Evolutionary conservation across 495 filamentous ascomycete genomes (phyloP), one percentile per base, ranked within the genome.

Genomic region (Niebla homalea): DNA sequence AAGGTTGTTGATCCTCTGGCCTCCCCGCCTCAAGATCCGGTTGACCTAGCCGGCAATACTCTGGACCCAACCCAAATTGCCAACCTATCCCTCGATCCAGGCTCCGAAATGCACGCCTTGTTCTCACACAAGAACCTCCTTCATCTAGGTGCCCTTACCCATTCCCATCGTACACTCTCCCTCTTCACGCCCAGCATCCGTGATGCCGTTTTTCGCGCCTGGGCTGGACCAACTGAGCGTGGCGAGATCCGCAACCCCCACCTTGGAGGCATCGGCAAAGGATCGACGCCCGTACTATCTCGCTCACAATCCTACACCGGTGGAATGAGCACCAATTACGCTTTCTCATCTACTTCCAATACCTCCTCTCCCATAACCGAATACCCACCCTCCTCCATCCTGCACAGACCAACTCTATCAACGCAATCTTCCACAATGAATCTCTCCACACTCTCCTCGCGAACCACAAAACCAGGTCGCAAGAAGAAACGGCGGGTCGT

Each of bases 401-500:
- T 32, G 14, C 7, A 32, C 7, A 46, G 74, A 71, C 29, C 57
- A 71, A 52, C 54, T 63, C 64, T 61, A 50, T 75, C 49, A 61
- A 68, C 63, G 23, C 60, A 48, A 25, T 55, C 62, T 40, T 71
- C 55, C 61, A 64, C 58, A 60, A 64, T 67, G 60, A 80, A 70
- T 35, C 82, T 84, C 0, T 67, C 89, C 37, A 76, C 72, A 19
- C 68, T 86, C 36, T 76, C 76, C 29, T 73, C 79, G 35, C 76
- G 83, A 57, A 75, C 79, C 7, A 82, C 85, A 62, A 66, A 74
- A 22, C 66, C 76, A n/a, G 76, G 76, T 23, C 76, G 86, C 26
- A 89, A 83, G 62, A 84, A 87, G 64, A 97, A 94, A 76, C 89
- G 79, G 52, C 78, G 92, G n/a, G 85, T 98, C 25, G 87, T 98